Base-by-base conservation (phyloP, 2,329 filamentous ascomycete genomes). In the Beauveria bassiana region DNA sequence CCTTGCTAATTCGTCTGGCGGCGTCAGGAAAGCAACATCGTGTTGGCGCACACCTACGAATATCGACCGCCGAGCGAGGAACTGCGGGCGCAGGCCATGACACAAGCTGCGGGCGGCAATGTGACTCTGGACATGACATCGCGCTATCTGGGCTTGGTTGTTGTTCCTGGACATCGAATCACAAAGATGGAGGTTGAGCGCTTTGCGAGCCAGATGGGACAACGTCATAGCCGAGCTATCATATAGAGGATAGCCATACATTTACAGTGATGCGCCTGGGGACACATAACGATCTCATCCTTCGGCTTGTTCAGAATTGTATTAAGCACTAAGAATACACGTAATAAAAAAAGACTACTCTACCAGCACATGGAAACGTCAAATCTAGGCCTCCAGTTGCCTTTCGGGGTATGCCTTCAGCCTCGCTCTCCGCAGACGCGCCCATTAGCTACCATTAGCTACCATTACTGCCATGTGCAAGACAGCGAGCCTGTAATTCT, bases 171-270 rank as follows among this genome's bases (percentile, higher is more conserved):
- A 0, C 79, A 89, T 66, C 86, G 96, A 71, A 90, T 99, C 66
- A 86, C 82, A 63, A 93, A 89, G 77, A 91, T 99, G 68, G 93
- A 97, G 73, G 80, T 95, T 52, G 92, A 98, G 71, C 88, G 93
- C 65, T 88, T 87, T 70, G 74, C 75, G 1, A 86, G 84, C 64
- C 83, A 86, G 69, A 69, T 79, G 57, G 74, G 64, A 65, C 53
- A 42, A 38, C 14, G 5, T 31, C 18, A 49, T 54, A n/a, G 46
- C 28, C 61, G 40, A 24, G 42, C 38, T 42, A 10, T 53, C 5
- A 28, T 26, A 12, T 63, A 53, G 47, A 64, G 34, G 47, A 64
- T 12, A 16, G 49, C 62, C 34, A 61, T 38, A 16, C 46, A 6
- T 24, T 14, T 3, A 16, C 12, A 28, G 42, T 43, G 9, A 43